Base-by-base conservation (phyloP, 2,329 filamentous ascomycete genomes). In the Beauveria brongniartii region DNA sequence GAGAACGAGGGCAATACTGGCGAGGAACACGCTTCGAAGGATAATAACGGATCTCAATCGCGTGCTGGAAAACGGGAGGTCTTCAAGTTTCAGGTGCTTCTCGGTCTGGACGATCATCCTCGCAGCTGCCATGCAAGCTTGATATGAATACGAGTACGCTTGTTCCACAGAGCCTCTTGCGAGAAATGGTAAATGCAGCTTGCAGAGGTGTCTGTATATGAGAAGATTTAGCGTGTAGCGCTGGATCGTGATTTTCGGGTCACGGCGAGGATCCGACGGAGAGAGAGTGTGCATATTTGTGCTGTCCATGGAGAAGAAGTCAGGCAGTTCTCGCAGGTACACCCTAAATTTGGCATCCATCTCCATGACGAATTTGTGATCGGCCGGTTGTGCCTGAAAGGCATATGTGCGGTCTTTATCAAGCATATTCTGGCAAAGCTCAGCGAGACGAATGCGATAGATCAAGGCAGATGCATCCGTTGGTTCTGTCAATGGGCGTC, bases 381-480 rank as follows among this genome's bases (percentile, higher is more conserved):
- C 64, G 3, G 69, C 65, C 24, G 69, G 67, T 12, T 76, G 73
- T n/a, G 65, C 62, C 14, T 63, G 67, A 8, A 68, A 64, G 1
- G 65, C 62, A 10, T 63, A 63, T 18, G 69, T 63, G 7, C 69
- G 68, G 16, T 67, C 67, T 16, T 67, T 65, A 48, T 78, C 76
- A 12, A 71, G 66, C 12, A 75, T 69, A 5, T 66, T 63, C 9
- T 73, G 75, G 58, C 69, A 69, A 22, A 76, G 63, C 44, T 77
- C 74, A 8, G 72, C 70, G 0, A 78, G 67, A 5, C 70, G 71
- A 55, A 73, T 68, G 18, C 75, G 72, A 47, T 75, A 71, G 12
- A 78, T 64, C 30, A 75, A 71, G 55, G 72, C 75, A 1, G 74
- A 74, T 58, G 75, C 68, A 22, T 66, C 67, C 0, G 76, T 77